Conservation (phyloP, 2,329 filamentous ascomycete genomes). For the Penicillium sp. region DNA sequence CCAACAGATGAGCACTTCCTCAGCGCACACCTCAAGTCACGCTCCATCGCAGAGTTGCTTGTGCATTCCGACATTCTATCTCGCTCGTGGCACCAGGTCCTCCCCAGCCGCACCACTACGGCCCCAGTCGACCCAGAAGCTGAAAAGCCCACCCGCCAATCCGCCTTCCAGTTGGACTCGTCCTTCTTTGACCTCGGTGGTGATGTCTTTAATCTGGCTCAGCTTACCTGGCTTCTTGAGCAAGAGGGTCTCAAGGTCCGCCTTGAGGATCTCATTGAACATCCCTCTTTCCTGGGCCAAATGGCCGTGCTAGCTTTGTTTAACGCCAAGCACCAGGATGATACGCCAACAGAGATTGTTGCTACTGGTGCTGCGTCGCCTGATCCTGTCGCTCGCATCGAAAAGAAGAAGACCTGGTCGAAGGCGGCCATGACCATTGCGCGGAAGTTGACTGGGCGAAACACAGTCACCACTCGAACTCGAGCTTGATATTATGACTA, state of each 20-base stretch:
- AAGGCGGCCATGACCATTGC: constrained; percentile 34
- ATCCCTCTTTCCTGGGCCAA: constrained; percentile 44
- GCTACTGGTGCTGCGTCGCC: constrained; percentile 16
- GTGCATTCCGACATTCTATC: constrained; percentile 43
- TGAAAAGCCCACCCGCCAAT: constrained; percentile 18
- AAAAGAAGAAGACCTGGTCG: constrained; percentile 29
- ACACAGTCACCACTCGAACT: constrained; percentile 18
- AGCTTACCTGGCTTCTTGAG: constrained; percentile 43
- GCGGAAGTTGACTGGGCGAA: constrained; percentile 29
- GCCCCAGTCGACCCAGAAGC: constrained; percentile 13
- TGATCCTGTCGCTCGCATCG: constrained; percentile 9
- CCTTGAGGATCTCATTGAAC: constrained; percentile 43
- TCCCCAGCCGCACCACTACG: constrained; percentile 20
- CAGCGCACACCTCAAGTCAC: constrained; percentile 38
- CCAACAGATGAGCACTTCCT: constrained; percentile 35
- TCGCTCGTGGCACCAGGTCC: constrained; percentile 43
- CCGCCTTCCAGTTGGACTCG: constrained; percentile 39
- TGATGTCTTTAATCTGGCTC: constrained; percentile 44
- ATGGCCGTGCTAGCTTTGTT: constrained; percentile 38
- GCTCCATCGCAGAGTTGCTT: constrained; percentile 41
- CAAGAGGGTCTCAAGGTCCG: constrained; percentile 42
- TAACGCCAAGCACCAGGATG: constrained; percentile 27
- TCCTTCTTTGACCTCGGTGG: constrained; percentile 46
- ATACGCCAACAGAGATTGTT: constrained; percentile 10
- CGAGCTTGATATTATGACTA: constrained; percentile 16